Evolutionary conservation across 2,329 filamentous ascomycete species (phyloP).

Genomic region (Pseudocercospora pini-densiflorae): DNA sequence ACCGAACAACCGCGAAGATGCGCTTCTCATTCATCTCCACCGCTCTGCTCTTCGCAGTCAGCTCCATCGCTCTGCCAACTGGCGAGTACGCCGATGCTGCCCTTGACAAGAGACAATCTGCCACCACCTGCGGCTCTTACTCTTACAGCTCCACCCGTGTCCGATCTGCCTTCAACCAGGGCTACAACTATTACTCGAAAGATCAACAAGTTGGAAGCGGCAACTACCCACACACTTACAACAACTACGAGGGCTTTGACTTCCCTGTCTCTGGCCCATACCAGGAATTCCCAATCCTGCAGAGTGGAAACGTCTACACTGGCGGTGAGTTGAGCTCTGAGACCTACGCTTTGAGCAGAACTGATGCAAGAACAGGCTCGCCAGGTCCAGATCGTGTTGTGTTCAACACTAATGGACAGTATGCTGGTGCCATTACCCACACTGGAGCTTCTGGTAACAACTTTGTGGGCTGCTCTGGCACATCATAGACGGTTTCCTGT

Average conservation of each 20-base stretch:
- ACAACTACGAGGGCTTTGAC: constrained; percentile 51
- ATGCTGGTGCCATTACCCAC: constrained; percentile 71
- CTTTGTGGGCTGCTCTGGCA: constrained; percentile 66
- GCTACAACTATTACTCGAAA: constrained; percentile 54
- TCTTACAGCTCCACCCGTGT: constrained; percentile 59
- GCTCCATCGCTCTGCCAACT: constrained; percentile 29
- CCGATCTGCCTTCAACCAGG: constrained; percentile 55
- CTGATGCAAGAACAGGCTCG: constrained; percentile 46
- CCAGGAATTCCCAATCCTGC: constrained; percentile 66
- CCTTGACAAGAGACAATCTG: constrained; percentile 49
- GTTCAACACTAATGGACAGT: constrained; percentile 61
- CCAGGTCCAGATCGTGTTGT: constrained; percentile 71
- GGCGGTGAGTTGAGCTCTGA: constrained; percentile 53
- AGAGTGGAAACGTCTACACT: constrained; percentile 51
- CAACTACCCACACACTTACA: constrained; percentile 39
- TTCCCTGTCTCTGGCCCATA: constrained; percentile 63
- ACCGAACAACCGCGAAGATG: constrained; percentile 27
- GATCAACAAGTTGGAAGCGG: constrained; percentile 42
- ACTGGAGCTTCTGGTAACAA: constrained; percentile 70
- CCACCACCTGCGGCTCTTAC: constrained; percentile 58
- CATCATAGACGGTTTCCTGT: constrained; percentile 29
- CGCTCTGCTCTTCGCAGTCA: constrained; percentile 35
- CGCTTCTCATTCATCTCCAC: constrained; percentile 37
- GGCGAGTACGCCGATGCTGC: constrained; percentile 32
- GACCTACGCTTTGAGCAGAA: not conserved